A percentile compares a stretch with the other conserved stretches of the same genome.
Evolutionary conservation across 1,284 basidiomycete genomes (phyloP).

Genomic region (Microbotryum scabiosae): DNA sequence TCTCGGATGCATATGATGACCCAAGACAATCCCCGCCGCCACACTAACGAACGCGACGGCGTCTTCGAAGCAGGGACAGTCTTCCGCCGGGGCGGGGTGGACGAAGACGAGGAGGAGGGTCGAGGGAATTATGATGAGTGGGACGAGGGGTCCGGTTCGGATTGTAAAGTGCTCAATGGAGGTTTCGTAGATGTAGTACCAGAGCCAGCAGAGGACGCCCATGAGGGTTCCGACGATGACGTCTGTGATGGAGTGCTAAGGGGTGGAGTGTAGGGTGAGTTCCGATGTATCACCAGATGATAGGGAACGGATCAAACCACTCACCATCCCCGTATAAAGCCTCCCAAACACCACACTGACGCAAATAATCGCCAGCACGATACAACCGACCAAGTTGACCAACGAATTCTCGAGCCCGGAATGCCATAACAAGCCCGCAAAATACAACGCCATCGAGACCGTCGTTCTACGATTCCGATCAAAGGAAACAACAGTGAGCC

Average conservation of each 20-base stretch:
- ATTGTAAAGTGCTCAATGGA: slow-evolving; percentile 3
- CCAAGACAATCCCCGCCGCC: slow-evolving; percentile 64
- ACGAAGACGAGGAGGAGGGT: slow-evolving; percentile 66
- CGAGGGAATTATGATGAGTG: slow-evolving; percentile 56
- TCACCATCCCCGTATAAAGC: slow-evolving; percentile 58
- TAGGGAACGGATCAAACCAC: slow-evolving; percentile 34
- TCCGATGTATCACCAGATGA: no score
- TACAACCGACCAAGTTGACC: slow-evolving; percentile 1
- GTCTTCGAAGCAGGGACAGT: slow-evolving; percentile 97
- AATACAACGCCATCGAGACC: slow-evolving; percentile 27
- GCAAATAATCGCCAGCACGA: slow-evolving; percentile 49
- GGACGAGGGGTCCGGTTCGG: slow-evolving; percentile 45
- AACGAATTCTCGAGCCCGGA: no score
- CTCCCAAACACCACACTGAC: slow-evolving; percentile 78
- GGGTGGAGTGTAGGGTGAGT: no score
- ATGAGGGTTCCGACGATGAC: slow-evolving; percentile 37
- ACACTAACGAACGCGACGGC: slow-evolving; percentile 87
- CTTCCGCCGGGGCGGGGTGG: slow-evolving; percentile 78
- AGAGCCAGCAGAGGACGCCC: slow-evolving; percentile 32
- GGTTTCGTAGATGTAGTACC: slow-evolving; percentile 7
- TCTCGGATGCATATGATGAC: slow-evolving; percentile 50
- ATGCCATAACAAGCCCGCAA: slow-evolving; percentile 5
- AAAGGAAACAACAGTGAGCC: not conserved
- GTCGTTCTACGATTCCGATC: slow-evolving; percentile 6
- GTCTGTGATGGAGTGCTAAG: slow-evolving; percentile 39